Conservation (phyloP, 2,329 filamentous ascomycete species). For the Ophiostoma tasmaniense region DNA sequence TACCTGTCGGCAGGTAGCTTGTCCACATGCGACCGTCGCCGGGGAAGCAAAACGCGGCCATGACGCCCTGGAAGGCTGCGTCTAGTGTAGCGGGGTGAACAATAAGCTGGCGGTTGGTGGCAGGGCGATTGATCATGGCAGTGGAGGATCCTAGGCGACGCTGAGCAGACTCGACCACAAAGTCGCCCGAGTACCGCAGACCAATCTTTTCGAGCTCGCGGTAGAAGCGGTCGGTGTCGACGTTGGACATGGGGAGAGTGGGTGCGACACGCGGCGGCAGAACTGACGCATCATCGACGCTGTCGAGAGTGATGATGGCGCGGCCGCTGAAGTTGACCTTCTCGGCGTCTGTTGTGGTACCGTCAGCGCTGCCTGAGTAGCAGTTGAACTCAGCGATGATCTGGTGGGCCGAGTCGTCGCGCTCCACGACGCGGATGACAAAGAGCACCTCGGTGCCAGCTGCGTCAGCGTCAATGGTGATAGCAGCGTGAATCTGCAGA, state of each 20-base stretch:
- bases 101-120: constrained; percentile 18
- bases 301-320: constrained; percentile 11
- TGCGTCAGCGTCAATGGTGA: constrained; percentile 16
- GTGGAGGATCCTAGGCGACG: constrained; percentile 10
- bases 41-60: constrained; percentile 29
- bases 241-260: constrained; percentile 14
- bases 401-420: neutral
- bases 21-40: constrained; percentile 28
- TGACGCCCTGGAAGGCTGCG: constrained; percentile 29
- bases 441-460: constrained; percentile 18
- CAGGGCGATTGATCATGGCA: constrained; percentile 11
- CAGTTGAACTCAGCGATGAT: constrained; percentile 13
- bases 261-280: constrained; percentile 14
- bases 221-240: constrained; percentile 16
- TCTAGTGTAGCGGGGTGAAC: constrained; percentile 31
- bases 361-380: constrained; percentile 18
- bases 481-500: constrained; percentile 16
- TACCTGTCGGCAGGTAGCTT: constrained; percentile 26
- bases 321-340: constrained; percentile 17
- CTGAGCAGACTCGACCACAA: constrained; percentile 13
- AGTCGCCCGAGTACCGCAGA: constrained; percentile 17
- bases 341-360: constrained; percentile 12
- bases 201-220: constrained; percentile 16
- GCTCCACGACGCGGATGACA: constrained; percentile 11
- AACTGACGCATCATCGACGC: neutral